Evolutionary conservation across 2,329 filamentous ascomycete genomes (phyloP), one percentile per base, ranked within the genome.

Genomic region (Neofusicoccum kwambonambiense): DNA sequence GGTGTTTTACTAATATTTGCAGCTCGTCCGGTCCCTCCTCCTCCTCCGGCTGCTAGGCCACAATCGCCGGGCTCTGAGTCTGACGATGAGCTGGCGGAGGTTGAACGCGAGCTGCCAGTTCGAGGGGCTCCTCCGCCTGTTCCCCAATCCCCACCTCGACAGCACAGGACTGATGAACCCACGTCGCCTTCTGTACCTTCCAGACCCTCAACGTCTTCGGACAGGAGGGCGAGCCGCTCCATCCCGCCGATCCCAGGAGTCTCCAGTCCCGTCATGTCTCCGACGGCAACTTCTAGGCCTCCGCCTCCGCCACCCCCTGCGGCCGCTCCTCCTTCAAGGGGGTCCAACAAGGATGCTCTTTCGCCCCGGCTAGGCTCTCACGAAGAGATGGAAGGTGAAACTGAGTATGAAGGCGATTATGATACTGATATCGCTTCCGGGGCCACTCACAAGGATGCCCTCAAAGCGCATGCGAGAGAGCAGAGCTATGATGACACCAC

Each of bases 361-460:
- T 66, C 71, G 15, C 71, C 68, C 57, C 73, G 69, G 22, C 52
- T 63, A n/a, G 65, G 67, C 13, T 44, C 67, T 2, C 79, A 84
- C 45, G 89, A 89, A 13, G 89, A 87, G 31, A 89, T 90, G 66
- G 92, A 90, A 66, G 93, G 96, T 72, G 85, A 92, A 39, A 96
- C 92, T 0, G 94, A 97, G 73, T 98, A 98, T 73, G 95, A 99
- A 74, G 95, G 94, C 6, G 95, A 98, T 74, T 98, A 98, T 75
- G 95, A 98, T 71, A 98, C 95, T 6, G 95, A 98, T 75, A 98
- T 98, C 74, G 93, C 90, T 1, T 92, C 93, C n/a, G 90, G 92
- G 9, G 92, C 87, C n/a, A 92, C 91, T 64, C 92, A 97, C 77
- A 97, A 96, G 78, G 94, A 97, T 79, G 93, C 94, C 0, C 78